Conservation (phyloP, 192 early-diverging fungal species). For the Rhizophagus prolifer region DNA sequence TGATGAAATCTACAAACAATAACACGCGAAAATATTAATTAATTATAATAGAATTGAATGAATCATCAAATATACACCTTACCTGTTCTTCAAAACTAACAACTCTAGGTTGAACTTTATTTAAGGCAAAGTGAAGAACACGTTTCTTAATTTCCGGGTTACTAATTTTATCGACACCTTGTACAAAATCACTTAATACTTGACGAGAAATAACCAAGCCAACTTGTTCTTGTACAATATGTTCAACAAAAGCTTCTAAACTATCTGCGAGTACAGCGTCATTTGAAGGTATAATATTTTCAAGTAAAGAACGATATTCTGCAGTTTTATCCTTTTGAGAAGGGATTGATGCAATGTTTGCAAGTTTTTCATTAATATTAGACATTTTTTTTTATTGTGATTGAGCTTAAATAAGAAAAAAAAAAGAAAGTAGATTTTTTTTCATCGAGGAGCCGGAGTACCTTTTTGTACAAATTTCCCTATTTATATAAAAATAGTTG, state of each 20-base stretch:
- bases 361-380: neutral
- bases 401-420: too few species aligned
- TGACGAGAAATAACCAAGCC: slow-evolving; percentile 77
- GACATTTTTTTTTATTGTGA: neutral
- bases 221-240: slow-evolving; percentile 55
- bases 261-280: neutral
- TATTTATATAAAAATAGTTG: too few species aligned
- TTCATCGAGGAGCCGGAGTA: too few species aligned
- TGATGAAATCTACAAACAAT: slow-evolving; percentile 55
- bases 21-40: neutral
- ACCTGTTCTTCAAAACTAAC: slow-evolving; percentile 87
- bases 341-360: neutral
- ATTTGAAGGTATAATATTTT: slow-evolving; percentile 3
- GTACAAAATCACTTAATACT: slow-evolving; percentile 70
- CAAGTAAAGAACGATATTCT: slow-evolving; percentile 29
- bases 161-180: slow-evolving; percentile 50
- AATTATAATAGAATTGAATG: neutral
- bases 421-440: too few species aligned
- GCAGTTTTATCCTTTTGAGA: slow-evolving; percentile 33
- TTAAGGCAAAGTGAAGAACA: slow-evolving; percentile 67
- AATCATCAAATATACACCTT: slow-evolving; percentile 1
- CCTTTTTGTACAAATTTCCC: too few species aligned
- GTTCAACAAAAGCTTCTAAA: slow-evolving; percentile 29
- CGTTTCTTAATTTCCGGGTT: slow-evolving; percentile 49
- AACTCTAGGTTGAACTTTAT: slow-evolving; percentile 65